Conservation (phyloP, 805 yeast genomes). For the Spencermartinsiella europaea region DNA sequence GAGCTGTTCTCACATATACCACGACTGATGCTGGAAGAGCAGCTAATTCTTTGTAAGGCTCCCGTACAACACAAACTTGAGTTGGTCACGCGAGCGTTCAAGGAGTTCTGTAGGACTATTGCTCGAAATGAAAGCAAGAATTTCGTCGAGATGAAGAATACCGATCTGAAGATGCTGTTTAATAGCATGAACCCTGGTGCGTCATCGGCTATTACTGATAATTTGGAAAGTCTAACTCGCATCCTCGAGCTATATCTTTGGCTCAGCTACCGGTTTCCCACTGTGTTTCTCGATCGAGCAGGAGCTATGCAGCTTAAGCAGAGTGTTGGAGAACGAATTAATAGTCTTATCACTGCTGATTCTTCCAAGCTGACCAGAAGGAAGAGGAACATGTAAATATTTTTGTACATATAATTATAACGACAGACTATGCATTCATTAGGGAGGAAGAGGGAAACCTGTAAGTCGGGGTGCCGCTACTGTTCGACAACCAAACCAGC, state of each 20-base stretch:
- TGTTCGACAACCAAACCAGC: not conserved
- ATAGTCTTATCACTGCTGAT: constrained; percentile 12
- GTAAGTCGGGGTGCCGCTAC: no score
- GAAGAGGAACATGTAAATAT: no score
- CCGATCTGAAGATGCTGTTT: constrained; percentile 14
- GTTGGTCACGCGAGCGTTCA: constrained; percentile 41
- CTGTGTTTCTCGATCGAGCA: constrained; percentile 67
- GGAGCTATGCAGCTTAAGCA: constrained; percentile 66
- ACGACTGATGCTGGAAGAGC: constrained; percentile 50
- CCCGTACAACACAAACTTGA: constrained; percentile 46
- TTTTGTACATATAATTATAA: no score
- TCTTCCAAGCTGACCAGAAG: no score
- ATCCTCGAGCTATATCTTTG: constrained; percentile 68
- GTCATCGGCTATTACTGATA: constrained; percentile 10
- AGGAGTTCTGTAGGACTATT: constrained; percentile 48
- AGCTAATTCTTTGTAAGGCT: constrained; percentile 52
- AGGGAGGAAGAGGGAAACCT: no score
- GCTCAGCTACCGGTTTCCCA: constrained; percentile 85
- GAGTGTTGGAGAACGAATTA: constrained; percentile 59
- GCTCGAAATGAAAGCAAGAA: constrained; percentile 50
- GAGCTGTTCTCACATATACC: constrained; percentile 40
- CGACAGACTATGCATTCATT: no score
- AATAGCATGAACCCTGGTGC: constrained; percentile 1
- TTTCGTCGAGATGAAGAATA: constrained; percentile 45
- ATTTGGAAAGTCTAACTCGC: constrained; percentile 63